Evolutionary conservation across 1,284 basidiomycete genomes (phyloP).

Genomic region (Ustilago loliicola): DNA sequence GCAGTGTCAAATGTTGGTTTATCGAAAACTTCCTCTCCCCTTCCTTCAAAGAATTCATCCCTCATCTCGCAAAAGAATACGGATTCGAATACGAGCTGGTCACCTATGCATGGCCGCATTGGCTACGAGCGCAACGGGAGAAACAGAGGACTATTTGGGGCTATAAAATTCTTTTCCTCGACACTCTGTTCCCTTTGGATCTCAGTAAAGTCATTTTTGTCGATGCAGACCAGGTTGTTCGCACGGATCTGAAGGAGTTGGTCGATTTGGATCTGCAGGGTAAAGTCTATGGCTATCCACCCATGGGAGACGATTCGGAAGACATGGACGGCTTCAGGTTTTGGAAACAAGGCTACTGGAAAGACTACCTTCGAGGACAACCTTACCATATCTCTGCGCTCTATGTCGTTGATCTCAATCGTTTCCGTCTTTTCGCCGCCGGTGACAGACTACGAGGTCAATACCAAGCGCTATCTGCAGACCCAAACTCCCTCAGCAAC

Average conservation of each 20-base stretch:
- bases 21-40: slow-evolving; percentile 99
- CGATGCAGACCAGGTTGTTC: slow-evolving; percentile 87
- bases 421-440: slow-evolving; percentile 81
- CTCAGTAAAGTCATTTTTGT: slow-evolving; percentile 98
- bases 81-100: slow-evolving; percentile 95
- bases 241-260: slow-evolving; percentile 92
- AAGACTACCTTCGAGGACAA: slow-evolving; percentile 50
- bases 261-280: slow-evolving; percentile 91
- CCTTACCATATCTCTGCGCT: slow-evolving; percentile 75
- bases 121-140: slow-evolving; percentile 95
- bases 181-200: slow-evolving; percentile 97
- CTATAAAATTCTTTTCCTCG: slow-evolving; percentile 98
- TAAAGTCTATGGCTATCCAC: slow-evolving; percentile 78
- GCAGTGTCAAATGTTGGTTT: slow-evolving; percentile 98
- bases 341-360: slow-evolving; percentile 84
- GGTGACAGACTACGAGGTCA: slow-evolving; percentile 90
- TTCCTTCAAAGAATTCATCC: slow-evolving; percentile 95
- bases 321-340: slow-evolving; percentile 97
- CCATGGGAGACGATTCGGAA: slow-evolving; percentile 93
- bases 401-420: slow-evolving; percentile 95
- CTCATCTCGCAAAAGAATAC: slow-evolving; percentile 88
- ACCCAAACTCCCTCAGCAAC: slow-evolving; percentile 92
- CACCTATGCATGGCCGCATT: slow-evolving; percentile 98
- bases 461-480: slow-evolving; percentile 92
- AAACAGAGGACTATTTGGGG: slow-evolving; percentile 99